Conservation (phyloP, 148 eudicot genomes). For the Arbutus unedo region DNA sequence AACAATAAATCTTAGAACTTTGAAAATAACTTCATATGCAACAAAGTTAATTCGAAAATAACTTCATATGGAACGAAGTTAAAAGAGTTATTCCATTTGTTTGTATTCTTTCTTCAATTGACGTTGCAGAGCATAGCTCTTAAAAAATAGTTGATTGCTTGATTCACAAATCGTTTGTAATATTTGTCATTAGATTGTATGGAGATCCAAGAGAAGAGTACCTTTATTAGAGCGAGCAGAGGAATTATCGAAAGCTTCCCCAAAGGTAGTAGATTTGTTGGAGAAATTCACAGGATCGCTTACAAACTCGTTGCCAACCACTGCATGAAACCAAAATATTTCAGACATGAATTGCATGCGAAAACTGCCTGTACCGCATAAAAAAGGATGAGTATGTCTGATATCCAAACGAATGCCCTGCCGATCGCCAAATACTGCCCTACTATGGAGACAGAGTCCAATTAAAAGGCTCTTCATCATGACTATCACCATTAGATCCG, state of each 20-base stretch:
- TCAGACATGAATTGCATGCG: not conserved
- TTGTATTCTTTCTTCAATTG: not conserved
- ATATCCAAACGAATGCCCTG: not conserved
- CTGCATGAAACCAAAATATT: conserved; percentile 32
- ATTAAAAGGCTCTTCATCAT: not conserved
- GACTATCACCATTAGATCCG: not conserved
- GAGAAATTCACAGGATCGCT: conserved; percentile 68
- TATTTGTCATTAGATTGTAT: not conserved
- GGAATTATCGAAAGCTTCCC: conserved; percentile 49
- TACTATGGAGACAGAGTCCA: not conserved
- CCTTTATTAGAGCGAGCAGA: conserved; percentile 59
- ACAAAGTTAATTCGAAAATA: too few relatives aligned
- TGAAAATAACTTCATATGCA: not conserved
- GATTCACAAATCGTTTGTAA: not conserved
- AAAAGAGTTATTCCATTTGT: not conserved
- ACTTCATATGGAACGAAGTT: too few relatives aligned
- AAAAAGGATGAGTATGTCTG: not conserved
- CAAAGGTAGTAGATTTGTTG: conserved; percentile 55
- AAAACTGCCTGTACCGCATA: not conserved
- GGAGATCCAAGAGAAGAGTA: conserved; percentile 17
- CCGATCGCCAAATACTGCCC: not conserved
- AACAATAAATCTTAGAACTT: not conserved
- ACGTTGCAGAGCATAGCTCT: not conserved
- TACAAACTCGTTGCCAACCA: conserved; percentile 66
- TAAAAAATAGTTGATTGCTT: not conserved